phyloP scores from a whole-genome alignment of 345 rosid species.

The Trapa incisa region DNA sequence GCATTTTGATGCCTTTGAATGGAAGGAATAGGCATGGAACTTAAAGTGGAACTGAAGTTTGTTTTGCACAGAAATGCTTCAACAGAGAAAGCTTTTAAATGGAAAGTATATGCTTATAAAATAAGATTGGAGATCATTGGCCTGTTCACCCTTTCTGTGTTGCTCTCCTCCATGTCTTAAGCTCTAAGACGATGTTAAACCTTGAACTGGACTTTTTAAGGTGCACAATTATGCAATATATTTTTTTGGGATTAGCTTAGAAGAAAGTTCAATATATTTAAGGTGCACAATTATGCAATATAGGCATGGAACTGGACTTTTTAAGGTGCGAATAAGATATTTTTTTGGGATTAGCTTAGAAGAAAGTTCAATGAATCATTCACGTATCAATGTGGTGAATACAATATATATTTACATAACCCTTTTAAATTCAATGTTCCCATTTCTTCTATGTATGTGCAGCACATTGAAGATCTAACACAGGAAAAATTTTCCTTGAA shows the following conservation, averaged over 20 bases:
- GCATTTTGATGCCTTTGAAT: neutral
- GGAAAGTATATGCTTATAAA: neutral
- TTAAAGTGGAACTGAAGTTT: neutral
- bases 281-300: no score
- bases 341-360: neutral
- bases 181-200: neutral
- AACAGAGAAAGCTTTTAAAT: neutral
- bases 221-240: no score
- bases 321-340: neutral
- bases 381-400: neutral
- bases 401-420: neutral
- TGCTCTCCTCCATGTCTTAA: neutral
- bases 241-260: neutral
- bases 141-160: no score
- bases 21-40: neutral
- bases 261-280: neutral
- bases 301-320: neutral
- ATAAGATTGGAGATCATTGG: neutral
- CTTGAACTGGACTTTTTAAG: neutral
- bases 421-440: neutral
- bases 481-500: constrained; percentile 90
- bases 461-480: constrained; percentile 98
- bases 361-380: neutral
- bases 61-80: neutral
- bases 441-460: constrained; percentile 14